Percentiles rank a stretch among this genome's conserved stretches.
Evolutionary conservation across 345 rosid genomes (phyloP).

Genomic region (Rhizophora mangle): DNA sequence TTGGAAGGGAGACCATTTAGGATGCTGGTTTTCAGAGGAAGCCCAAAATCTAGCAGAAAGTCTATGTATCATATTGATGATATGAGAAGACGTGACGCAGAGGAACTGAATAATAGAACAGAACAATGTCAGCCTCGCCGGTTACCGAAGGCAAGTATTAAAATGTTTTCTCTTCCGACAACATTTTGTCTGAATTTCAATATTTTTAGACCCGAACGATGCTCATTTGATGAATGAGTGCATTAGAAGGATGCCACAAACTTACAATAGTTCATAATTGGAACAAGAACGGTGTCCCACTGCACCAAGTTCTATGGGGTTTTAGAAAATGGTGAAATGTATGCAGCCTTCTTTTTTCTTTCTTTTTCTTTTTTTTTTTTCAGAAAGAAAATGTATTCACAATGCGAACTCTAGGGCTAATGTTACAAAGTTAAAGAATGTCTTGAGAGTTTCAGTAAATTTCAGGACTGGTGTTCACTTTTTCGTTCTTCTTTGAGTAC

Average conservation of each 20-base stretch:
- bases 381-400: too few relatives aligned
- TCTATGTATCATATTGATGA: constrained; percentile 29
- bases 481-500: too few relatives aligned
- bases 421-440: too few relatives aligned
- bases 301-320: too few relatives aligned
- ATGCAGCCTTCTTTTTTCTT: too few relatives aligned
- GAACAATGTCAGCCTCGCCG: constrained; percentile 17
- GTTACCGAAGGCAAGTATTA: constrained; percentile 32
- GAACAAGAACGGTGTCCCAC: not conserved
- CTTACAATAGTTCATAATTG: not conserved
- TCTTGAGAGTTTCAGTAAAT: too few relatives aligned
- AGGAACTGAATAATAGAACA: constrained; percentile 8
- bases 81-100: constrained; percentile 35
- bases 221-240: not conserved
- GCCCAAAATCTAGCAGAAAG: constrained; percentile 41
- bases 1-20: constrained; percentile 43
- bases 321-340: too few relatives aligned
- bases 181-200: not conserved
- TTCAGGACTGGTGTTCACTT: too few relatives aligned
- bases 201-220: not conserved
- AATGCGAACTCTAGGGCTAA: too few relatives aligned
- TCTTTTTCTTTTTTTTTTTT: too few relatives aligned
- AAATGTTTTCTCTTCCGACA: not conserved
- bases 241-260: not conserved
- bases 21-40: constrained; percentile 54